Conservation (phyloP, 2,329 filamentous ascomycete species). For the Zymoseptoria tritici region DNA sequence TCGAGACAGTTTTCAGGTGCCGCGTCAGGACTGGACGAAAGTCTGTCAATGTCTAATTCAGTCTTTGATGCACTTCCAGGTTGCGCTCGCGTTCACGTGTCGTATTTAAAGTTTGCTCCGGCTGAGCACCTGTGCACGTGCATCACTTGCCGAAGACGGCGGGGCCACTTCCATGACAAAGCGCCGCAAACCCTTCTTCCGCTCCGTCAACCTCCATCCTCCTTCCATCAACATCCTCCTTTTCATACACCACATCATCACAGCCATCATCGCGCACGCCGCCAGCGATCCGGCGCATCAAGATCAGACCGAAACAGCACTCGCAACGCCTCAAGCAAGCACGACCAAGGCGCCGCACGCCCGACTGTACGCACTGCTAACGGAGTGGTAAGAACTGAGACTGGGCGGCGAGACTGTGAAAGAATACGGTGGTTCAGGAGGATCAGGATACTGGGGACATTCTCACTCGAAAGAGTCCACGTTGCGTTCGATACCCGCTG, state of each 20-base stretch:
- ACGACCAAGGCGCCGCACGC: neutral
- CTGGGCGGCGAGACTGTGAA: neutral
- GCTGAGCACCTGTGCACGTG: neutral
- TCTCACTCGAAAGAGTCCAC: neutral
- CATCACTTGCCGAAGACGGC: neutral
- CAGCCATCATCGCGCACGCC: neutral
- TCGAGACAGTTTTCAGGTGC: neutral
- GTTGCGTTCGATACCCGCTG: constrained; percentile 4
- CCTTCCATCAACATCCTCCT: neutral
- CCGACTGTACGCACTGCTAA: neutral
- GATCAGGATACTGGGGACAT: neutral
- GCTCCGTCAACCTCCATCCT: neutral
- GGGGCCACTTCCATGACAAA: neutral
- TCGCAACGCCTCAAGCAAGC: neutral
- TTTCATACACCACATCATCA: neutral
- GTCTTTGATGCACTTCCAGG: no score
- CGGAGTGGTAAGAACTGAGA: constrained; percentile 1
- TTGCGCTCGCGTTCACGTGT: neutral
- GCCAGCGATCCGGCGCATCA: neutral
- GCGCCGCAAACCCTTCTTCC: neutral
- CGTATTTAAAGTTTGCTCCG: neutral
- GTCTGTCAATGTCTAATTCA: neutral
- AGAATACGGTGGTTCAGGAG: neutral
- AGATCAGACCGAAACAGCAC: neutral
- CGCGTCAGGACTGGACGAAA: neutral